These are phyloP conservation scores for Nakaseomyces kungkrabaensis DNA, from an alignment of 1,139 yeast genomes.

Conservation along the genomic window DNA sequence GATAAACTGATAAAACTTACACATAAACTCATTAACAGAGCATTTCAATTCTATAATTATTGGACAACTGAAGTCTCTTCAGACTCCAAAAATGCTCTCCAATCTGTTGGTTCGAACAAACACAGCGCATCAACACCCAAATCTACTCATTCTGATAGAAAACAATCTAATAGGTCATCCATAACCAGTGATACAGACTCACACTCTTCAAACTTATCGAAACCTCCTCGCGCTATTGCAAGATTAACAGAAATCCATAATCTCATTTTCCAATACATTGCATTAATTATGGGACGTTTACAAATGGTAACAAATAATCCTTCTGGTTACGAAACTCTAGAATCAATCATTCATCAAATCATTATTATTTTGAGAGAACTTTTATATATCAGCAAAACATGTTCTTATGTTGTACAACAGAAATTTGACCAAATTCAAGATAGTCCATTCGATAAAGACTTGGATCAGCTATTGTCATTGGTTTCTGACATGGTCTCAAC, in stretches of 20 bases:
- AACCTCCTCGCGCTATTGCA: slow-evolving; percentile 60
- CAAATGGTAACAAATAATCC: slow-evolving; percentile 68
- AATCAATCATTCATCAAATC: slow-evolving; percentile 57
- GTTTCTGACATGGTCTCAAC: slow-evolving; percentile 59
- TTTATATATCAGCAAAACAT: slow-evolving; percentile 49
- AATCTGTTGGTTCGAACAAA: slow-evolving; percentile 5
- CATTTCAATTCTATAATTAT: slow-evolving; percentile 59
- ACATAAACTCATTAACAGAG: slow-evolving; percentile 63
- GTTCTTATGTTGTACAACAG: slow-evolving; percentile 30
- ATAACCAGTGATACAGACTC: background rate
- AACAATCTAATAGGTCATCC: background rate
- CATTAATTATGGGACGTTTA: slow-evolving; percentile 59
- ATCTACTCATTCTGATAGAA: background rate
- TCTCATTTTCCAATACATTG: slow-evolving; percentile 59
- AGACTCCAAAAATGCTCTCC: background rate
- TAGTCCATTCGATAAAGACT: slow-evolving; percentile 39
- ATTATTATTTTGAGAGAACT: slow-evolving; percentile 55
- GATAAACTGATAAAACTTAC: slow-evolving; percentile 65
- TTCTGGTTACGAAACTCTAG: slow-evolving; percentile 57
- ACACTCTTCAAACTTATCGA: background rate
- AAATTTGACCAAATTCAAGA: slow-evolving; percentile 29
- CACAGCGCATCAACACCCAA: background rate
- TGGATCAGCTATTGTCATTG: slow-evolving; percentile 47
- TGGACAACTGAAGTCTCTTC: slow-evolving; percentile 51
- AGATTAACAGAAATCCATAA: slow-evolving; percentile 70